Evolutionary conservation across 768 basidiomycete genomes (phyloP).

Genomic region (Trametes coccinea): DNA sequence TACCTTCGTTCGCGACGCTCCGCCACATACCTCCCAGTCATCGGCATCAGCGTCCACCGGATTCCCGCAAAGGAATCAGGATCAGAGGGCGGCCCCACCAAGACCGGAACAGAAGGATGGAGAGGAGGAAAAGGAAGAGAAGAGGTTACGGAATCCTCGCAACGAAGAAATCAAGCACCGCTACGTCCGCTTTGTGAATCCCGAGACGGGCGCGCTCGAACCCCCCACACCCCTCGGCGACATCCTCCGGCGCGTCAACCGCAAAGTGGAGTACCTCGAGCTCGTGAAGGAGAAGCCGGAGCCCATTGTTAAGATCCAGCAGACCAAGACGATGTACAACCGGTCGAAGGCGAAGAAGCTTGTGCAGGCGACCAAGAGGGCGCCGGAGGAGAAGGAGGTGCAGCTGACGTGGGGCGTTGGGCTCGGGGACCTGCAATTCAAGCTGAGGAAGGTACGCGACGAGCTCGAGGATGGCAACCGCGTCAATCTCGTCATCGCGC

Average conservation of each 20-base stretch:
- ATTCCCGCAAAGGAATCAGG: not conserved
- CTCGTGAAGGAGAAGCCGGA: slow-evolving; percentile 50
- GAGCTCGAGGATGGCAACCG: slow-evolving; percentile 61
- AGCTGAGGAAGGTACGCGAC: slow-evolving; percentile 56
- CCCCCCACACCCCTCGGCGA: slow-evolving; percentile 37
- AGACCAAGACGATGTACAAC: slow-evolving; percentile 44
- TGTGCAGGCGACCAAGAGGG: slow-evolving; percentile 27
- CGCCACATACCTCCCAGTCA: not conserved
- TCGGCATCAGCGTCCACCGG: not conserved
- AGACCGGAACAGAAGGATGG: not conserved
- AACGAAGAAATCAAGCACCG: slow-evolving; percentile 46
- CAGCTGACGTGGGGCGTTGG: slow-evolving; percentile 71
- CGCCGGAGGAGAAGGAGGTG: slow-evolving; percentile 57
- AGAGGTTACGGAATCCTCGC: slow-evolving; percentile 15
- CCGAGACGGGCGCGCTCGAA: slow-evolving; percentile 42
- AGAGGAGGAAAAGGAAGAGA: not conserved
- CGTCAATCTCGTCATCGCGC: slow-evolving; percentile 55
- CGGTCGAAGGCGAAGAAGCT: slow-evolving; percentile 40
- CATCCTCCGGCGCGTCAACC: slow-evolving; percentile 49
- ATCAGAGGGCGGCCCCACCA: not conserved
- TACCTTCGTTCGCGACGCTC: not conserved
- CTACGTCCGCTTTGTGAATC: slow-evolving; percentile 50
- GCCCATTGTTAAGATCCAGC: slow-evolving; percentile 62
- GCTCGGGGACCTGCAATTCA: slow-evolving; percentile 61
- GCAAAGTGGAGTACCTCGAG: slow-evolving; percentile 48